phyloP scores from a whole-genome alignment of 352 stramenopile species.

The Globisporangium spinosum region DNA sequence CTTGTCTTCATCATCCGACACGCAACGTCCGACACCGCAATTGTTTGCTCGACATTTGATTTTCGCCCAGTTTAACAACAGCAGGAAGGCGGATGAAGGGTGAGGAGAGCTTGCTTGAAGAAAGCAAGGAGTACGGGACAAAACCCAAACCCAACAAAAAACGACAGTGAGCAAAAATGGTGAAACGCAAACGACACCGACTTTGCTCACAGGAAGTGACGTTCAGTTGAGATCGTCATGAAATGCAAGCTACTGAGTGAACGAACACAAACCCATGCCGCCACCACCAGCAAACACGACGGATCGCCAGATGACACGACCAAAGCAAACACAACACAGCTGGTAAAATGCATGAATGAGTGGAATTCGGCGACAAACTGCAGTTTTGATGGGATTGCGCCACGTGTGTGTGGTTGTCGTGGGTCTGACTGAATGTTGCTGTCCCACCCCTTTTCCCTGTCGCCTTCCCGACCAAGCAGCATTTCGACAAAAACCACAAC shows the following conservation, averaged over 20 bases:
- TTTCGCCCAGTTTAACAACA: background rate
- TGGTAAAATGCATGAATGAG: background rate
- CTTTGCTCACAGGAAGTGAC: background rate
- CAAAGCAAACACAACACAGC: background rate
- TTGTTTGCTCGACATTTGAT: conserved; percentile 1
- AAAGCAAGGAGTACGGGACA: background rate
- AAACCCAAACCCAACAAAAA: background rate
- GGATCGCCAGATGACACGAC: background rate
- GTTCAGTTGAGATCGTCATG: background rate
- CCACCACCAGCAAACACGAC: background rate
- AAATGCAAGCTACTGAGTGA: background rate
- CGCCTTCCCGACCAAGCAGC: background rate
- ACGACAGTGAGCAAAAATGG: background rate
- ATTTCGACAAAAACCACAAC: background rate
- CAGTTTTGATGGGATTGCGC: background rate
- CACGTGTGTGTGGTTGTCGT: background rate
- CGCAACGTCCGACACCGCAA: background rate
- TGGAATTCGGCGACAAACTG: background rate
- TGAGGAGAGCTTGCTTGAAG: background rate
- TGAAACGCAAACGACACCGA: background rate
- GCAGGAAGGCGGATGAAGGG: background rate
- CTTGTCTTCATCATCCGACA: background rate
- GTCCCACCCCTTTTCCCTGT: background rate
- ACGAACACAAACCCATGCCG: background rate
- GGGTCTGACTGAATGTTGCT: background rate